Evolutionary conservation across 495 filamentous ascomycete species (phyloP).

Genomic region (Penicillium turbatum): DNA sequence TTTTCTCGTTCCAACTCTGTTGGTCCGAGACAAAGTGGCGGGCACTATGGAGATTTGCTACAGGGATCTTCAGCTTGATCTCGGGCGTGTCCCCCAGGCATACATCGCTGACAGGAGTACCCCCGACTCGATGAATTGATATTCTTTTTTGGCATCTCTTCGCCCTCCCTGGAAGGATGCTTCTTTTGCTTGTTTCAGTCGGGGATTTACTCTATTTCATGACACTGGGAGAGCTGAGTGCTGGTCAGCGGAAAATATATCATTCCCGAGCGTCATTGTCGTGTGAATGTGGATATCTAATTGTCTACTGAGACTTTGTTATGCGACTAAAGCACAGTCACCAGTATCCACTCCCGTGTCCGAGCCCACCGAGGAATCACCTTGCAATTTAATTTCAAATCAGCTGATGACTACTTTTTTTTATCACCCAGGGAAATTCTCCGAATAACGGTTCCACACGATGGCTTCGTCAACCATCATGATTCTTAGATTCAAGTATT

Average conservation of each 20-base stretch:
- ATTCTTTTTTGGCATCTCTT: neutral
- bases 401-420: constrained; percentile 2
- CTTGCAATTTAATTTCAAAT: constrained; percentile 6
- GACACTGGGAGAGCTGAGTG: neutral
- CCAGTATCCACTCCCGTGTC: neutral
- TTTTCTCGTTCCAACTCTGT: neutral
- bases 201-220: neutral
- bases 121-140: neutral
- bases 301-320: neutral
- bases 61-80: constrained; percentile 1
- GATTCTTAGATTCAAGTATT: neutral
- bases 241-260: constrained; percentile 11
- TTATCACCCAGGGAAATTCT: neutral
- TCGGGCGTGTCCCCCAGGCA: neutral
- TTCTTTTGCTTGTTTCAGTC: neutral
- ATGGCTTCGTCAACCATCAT: neutral
- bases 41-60: constrained; percentile 9
- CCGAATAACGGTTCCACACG: neutral
- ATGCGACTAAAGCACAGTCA: neutral
- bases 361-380: constrained; percentile 3
- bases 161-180: neutral
- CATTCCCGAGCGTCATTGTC: constrained; percentile 4
- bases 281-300: constrained; percentile 6
- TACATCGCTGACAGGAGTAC: constrained; percentile 4
- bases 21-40: neutral